Evolutionary conservation across 139 green algal species (phyloP).

Genomic region (Micractinium sp.): DNA sequence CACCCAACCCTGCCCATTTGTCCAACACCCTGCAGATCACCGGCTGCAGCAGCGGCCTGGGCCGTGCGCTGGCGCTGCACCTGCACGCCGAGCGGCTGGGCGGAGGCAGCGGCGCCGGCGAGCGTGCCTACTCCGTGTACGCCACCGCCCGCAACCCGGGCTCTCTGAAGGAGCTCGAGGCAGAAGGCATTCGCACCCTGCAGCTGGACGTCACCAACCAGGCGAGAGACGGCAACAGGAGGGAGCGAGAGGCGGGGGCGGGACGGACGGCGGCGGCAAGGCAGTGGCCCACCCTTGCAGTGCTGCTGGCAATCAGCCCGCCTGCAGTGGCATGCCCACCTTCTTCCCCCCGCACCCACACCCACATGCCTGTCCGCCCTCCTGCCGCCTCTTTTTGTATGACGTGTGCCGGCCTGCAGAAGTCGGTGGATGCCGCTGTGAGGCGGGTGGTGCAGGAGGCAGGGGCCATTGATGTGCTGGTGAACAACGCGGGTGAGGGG

Average conservation of each 20-base stretch:
- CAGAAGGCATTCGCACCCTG: conserved; percentile 38
- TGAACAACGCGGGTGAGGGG: conserved; percentile 41
- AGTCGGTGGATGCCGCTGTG: conserved; percentile 42
- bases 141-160: conserved; percentile 45
- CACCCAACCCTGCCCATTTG: no score
- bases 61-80: conserved; percentile 48
- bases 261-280: no score
- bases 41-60: conserved; percentile 61
- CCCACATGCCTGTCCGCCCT: neutral
- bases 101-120: neutral
- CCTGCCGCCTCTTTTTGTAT: neutral
- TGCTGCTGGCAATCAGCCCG: no score
- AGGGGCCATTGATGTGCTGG: conserved; percentile 49
- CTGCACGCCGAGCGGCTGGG: conserved; percentile 26
- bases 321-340: neutral
- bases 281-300: no score
- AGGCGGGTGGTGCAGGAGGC: conserved; percentile 26
- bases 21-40: conserved; percentile 45
- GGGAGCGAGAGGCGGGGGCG: no score
- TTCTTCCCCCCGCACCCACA: neutral
- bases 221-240: neutral
- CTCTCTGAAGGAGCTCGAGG: conserved; percentile 29
- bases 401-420: neutral
- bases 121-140: conserved; percentile 38
- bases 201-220: conserved; percentile 53